These are phyloP conservation scores for Sabuloglossum arenarium DNA, from an alignment of 495 filamentous ascomycete species.

Conservation along the genomic window DNA sequence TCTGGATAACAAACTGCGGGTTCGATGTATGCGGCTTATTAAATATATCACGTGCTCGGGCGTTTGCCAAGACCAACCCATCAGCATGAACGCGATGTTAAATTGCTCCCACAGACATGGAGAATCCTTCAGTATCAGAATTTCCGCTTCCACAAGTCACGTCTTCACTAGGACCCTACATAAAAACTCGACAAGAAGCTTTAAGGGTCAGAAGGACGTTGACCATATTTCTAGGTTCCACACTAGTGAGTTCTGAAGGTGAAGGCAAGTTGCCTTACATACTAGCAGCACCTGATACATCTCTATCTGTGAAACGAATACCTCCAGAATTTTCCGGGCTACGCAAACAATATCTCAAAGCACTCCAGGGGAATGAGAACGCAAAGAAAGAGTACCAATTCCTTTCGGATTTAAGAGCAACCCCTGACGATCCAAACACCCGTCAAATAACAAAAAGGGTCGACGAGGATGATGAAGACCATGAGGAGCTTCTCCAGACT, in stretches of 20 bases:
- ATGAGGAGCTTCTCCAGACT: conserved; percentile 22
- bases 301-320: conserved; percentile 11
- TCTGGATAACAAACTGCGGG: not conserved
- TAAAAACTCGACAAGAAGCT: conserved; percentile 23
- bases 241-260: conserved; percentile 10
- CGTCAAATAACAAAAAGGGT: not conserved
- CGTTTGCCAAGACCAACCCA: not conserved
- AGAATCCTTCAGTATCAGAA: not conserved
- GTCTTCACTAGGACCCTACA: conserved; percentile 17
- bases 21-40: not conserved
- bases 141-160: conserved; percentile 9
- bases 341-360: conserved; percentile 10
- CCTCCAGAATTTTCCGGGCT: conserved; percentile 15
- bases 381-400: conserved; percentile 23
- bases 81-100: not conserved
- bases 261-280: conserved; percentile 10
- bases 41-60: not conserved
- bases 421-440: not conserved
- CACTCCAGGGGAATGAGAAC: conserved; percentile 11
- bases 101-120: not conserved
- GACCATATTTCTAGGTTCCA: conserved; percentile 19
- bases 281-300: conserved; percentile 14
- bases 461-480: not conserved
- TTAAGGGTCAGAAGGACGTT: conserved; percentile 21
- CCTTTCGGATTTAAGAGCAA: conserved; percentile 13